Conservation (phyloP, 2,329 filamentous ascomycete genomes). For the Fusarium tanahbumbuense region DNA sequence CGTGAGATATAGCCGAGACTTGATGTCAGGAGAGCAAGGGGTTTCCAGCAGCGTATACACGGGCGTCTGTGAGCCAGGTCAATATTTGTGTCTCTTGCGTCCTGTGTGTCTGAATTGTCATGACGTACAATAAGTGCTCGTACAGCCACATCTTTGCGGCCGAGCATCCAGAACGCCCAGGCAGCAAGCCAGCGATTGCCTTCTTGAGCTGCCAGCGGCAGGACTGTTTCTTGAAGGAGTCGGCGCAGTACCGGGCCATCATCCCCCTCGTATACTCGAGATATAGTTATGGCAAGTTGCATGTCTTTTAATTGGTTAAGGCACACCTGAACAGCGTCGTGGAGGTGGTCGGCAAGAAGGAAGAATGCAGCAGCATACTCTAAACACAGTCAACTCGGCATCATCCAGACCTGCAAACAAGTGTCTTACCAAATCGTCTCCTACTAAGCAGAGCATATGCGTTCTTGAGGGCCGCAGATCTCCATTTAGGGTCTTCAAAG, state of each 20-base stretch:
- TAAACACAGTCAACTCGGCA: slow-evolving; percentile 57
- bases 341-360: slow-evolving; percentile 84
- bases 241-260: slow-evolving; percentile 77
- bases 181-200: slow-evolving; percentile 94
- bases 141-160: slow-evolving; percentile 84
- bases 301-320: slow-evolving; percentile 88
- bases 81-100: background rate
- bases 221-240: slow-evolving; percentile 82
- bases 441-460: slow-evolving; percentile 95
- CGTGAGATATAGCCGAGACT: slow-evolving; percentile 82
- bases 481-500: slow-evolving; percentile 88
- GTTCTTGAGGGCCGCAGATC: slow-evolving; percentile 91
- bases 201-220: slow-evolving; percentile 80
- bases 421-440: slow-evolving; percentile 78
- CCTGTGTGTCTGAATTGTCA: background rate
- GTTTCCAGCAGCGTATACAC: slow-evolving; percentile 79
- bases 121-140: slow-evolving; percentile 79
- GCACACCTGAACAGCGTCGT: slow-evolving; percentile 88
- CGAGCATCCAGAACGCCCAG: slow-evolving; percentile 95
- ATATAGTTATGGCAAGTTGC: slow-evolving; percentile 88
- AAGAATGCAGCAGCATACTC: slow-evolving; percentile 98
- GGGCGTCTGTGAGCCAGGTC: slow-evolving; percentile 68
- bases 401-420: background rate
- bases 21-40: slow-evolving; percentile 74
- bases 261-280: slow-evolving; percentile 89